A percentile compares a stretch with the other conserved stretches of the same genome.
Evolutionary conservation across 768 basidiomycete species (phyloP).

Genomic region (Pleurotus giganteus): DNA sequence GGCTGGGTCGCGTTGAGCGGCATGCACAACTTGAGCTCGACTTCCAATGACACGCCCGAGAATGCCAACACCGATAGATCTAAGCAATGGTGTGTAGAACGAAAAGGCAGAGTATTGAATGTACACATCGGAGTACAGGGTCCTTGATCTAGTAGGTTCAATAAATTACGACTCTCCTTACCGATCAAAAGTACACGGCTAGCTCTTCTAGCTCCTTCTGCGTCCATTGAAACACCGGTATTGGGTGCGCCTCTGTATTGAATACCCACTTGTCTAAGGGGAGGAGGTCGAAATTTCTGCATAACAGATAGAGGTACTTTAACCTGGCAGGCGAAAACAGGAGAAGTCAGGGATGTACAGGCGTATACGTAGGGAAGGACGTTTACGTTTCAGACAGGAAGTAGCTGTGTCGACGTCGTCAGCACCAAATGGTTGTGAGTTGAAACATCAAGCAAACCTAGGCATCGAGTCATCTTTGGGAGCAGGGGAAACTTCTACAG

Average conservation of each 20-base stretch:
- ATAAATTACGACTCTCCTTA: too few relatives aligned
- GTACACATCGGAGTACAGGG: background rate
- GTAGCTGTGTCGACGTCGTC: conserved; percentile 30
- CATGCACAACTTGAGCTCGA: too few relatives aligned
- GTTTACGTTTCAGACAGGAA: conserved; percentile 49
- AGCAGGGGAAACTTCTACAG: conserved; percentile 42
- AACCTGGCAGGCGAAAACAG: conserved; percentile 32
- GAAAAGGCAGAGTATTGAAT: background rate
- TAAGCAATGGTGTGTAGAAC: too few relatives aligned
- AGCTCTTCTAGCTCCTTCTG: conserved; percentile 47
- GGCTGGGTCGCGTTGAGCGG: too few relatives aligned
- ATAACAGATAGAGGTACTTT: conserved; percentile 74
- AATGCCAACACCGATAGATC: background rate
- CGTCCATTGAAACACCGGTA: conserved; percentile 69
- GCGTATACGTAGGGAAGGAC: conserved; percentile 14
- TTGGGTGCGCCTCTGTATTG: conserved; percentile 72
- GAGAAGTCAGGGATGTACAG: background rate
- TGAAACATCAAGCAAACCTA: conserved; percentile 47
- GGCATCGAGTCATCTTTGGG: conserved; percentile 60
- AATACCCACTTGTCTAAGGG: conserved; percentile 57
- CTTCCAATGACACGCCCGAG: background rate
- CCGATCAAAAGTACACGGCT: conserved; percentile 22
- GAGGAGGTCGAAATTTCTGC: conserved; percentile 59
- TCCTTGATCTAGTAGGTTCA: too few relatives aligned
- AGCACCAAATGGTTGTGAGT: background rate